Base-by-base conservation (phyloP, 495 filamentous ascomycete species). In the Penicillium silybi region DNA sequence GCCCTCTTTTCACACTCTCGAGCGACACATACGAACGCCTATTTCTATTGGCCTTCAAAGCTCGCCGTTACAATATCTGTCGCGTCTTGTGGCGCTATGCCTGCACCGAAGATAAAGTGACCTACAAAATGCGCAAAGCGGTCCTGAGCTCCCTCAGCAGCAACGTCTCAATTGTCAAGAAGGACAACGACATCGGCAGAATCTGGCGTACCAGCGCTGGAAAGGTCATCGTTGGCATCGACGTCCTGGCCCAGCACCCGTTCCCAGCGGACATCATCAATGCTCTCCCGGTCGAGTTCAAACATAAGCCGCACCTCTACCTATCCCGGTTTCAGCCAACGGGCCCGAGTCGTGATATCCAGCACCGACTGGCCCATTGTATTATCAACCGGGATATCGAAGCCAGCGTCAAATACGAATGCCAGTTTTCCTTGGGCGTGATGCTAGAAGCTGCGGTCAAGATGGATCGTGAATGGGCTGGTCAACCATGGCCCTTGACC, bases 71-170 rank as follows among this genome's bases (percentile, higher is more conserved):
- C 52, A 81, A 80, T 46, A 59, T 71, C 11, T 73, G 70, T 45
- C 69, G 73, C 2, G 73, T 79, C 3, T 39, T 80, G 11, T 81
- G 78, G 78, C 59, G 63, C 39, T 74, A 74, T 58, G 73, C 78
- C 6, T 79, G 76, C 53, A 63, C 78, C 58, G 29, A 66, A n/a
- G 54, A 59, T 2, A 16, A 18, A n/a, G 65, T 70, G 18, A 73
- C 62, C 35, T 47, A 50, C 38, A 47, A 59, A 2, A 77, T 76
- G 71, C 57, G 50, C 25, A 58, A 65, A n/a, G 43, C 54, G 10
- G 60, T 74, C 9, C 35, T 63, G 25, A 52, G 26, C 17, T 68
- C 67, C 15, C 52, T 77, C 11, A 15, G 22, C 27, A 56, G 66
- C 47, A 67, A 66, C 34, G 53, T 51, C 6, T 38, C 58, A 4